Base-by-base conservation (phyloP, 2,329 filamentous ascomycete genomes). In the Fusarium longipes region DNA sequence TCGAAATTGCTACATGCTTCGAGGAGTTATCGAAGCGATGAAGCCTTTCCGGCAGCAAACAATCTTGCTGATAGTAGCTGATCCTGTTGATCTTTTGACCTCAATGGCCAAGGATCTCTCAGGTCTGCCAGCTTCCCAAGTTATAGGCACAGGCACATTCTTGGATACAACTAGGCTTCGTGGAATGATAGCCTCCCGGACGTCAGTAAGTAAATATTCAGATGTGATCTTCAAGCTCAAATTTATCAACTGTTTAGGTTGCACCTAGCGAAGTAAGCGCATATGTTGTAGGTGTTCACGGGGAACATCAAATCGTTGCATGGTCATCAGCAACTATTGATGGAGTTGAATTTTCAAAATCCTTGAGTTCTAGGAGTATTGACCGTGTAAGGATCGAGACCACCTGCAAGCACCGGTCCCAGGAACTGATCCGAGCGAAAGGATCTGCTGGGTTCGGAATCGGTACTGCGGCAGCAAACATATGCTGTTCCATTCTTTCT, bases 81-180 rank as follows among this genome's bases (percentile, higher is more conserved):
- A 86, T 70, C 85, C 85, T 1, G 84, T 87, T 20, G 85, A 87
- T 68, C 76, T 87, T 27, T 75, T 87, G 32, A 86, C 85, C 2
- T 80, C 82, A 43, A 79, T 86, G 49, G 82, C 81, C 6, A 79
- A 80, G 30, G 76, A 81, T 43, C 72, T 83, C 17, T 82, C 82
- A 1, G 80, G 82, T n/a, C n/a, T n/a, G n/a, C n/a, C n/a, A n/a
- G 3, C 76, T 87, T 2, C 84, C 84, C 84, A 86, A 62, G 83
- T 87, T 14, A 68, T 87, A 24, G 85, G 85, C 1, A 82, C 82
- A 5, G 85, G 84, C 12, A 87, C 85, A 0, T 83, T 81, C 65
- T 77, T 86, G 5, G 85, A 87, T 65, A 84, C 83, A 1, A 80
- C 82, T 6, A 74, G 85, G 24, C 72, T 87, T 43, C 79, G 81